These are phyloP conservation scores for Mycena vitilis DNA, from an alignment of 768 basidiomycete species.

Conservation along the genomic window DNA sequence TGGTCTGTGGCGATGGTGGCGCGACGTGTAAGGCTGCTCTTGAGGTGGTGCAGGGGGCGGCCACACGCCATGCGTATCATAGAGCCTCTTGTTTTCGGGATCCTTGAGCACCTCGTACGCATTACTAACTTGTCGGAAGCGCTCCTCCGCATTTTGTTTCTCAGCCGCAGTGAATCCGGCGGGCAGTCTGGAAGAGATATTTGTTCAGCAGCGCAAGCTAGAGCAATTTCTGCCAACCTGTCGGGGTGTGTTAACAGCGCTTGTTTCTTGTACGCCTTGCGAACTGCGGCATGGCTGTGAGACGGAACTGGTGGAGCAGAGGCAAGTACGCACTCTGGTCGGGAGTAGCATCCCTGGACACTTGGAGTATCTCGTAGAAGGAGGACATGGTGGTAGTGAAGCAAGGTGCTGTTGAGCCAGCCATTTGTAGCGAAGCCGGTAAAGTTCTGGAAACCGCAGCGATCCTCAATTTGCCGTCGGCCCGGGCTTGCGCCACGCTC, in stretches of 20 bases:
- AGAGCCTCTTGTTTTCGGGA: slow-evolving; percentile 67
- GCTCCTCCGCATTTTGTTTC: slow-evolving; percentile 71
- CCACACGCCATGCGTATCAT: slow-evolving; percentile 80
- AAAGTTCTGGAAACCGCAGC: slow-evolving; percentile 9
- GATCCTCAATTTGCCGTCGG: too few relatives aligned
- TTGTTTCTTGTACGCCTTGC: slow-evolving; percentile 80
- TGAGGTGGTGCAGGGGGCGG: slow-evolving; percentile 62
- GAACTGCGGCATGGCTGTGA: slow-evolving; percentile 58
- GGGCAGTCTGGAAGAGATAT: slow-evolving; percentile 52
- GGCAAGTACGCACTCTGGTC: slow-evolving; percentile 69
- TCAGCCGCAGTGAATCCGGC: slow-evolving; percentile 65
- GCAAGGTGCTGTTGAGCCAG: slow-evolving; percentile 13
- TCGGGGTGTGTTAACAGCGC: slow-evolving; percentile 85
- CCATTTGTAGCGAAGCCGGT: slow-evolving; percentile 10
- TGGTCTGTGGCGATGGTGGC: slow-evolving; percentile 34
- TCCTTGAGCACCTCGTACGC: slow-evolving; percentile 83
- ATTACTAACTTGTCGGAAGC: slow-evolving; percentile 73
- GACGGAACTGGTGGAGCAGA: not conserved
- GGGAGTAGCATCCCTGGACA: slow-evolving; percentile 63
- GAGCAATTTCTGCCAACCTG: slow-evolving; percentile 26
- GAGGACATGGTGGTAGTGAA: slow-evolving; percentile 54
- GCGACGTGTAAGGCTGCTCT: slow-evolving; percentile 29
- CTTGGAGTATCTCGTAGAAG: slow-evolving; percentile 72
- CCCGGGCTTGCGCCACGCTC: slow-evolving; percentile 16
- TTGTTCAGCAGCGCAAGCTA: too few relatives aligned